Conservation (phyloP, 805 yeast genomes). For the Yamadazyma takamatsuzukensis region DNA sequence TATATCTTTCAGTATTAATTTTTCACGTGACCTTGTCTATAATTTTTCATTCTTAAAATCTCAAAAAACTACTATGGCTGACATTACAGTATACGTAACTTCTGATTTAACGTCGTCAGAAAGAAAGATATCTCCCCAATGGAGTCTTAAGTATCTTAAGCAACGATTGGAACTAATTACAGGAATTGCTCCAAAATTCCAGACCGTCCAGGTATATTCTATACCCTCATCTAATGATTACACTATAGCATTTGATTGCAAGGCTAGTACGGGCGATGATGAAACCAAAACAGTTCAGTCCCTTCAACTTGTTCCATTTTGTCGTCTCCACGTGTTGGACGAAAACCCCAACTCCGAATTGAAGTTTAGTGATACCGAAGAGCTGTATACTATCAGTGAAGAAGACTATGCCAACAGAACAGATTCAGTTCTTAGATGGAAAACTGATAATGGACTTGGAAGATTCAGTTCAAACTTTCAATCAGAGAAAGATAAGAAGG, state of each 20-base stretch:
- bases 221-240: constrained; percentile 30
- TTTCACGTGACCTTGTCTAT: no score
- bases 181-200: constrained; percentile 64
- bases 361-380: constrained; percentile 22
- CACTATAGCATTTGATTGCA: constrained; percentile 1
- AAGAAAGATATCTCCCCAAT: constrained; percentile 57
- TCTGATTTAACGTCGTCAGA: constrained; percentile 69
- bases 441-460: constrained; percentile 63
- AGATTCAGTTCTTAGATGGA: constrained; percentile 76
- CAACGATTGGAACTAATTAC: constrained; percentile 62
- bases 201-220: constrained; percentile 46
- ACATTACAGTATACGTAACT: constrained; percentile 55
- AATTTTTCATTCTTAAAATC: no score
- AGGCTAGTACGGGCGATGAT: constrained; percentile 12
- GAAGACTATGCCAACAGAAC: constrained; percentile 57
- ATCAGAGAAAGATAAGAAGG: constrained; percentile 22
- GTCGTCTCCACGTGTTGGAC: constrained; percentile 59
- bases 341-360: constrained; percentile 50
- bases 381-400: constrained; percentile 45
- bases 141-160: constrained; percentile 56
- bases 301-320: constrained; percentile 31
- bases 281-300: constrained; percentile 15
- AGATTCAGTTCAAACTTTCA: constrained; percentile 58
- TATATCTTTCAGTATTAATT: no score
- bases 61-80: no score